Evolutionary conservation across 345 rosid genomes (phyloP).

Genomic region (Ricinus communis): DNA sequence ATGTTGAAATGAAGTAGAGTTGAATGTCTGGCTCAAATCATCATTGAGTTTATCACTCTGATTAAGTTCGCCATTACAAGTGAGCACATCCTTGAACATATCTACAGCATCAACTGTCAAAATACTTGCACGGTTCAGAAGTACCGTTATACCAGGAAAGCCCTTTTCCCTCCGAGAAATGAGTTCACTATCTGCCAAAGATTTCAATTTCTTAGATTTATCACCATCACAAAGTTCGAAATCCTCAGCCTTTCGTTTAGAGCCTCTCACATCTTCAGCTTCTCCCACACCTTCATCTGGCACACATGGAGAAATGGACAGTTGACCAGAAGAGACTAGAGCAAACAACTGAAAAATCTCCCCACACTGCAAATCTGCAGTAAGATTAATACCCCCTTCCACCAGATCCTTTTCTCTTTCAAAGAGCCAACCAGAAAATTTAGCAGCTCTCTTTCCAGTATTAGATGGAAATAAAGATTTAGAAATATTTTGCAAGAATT

Average conservation of each 20-base stretch:
- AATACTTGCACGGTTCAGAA: slow-evolving; percentile 47
- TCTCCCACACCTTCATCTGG: slow-evolving; percentile 96
- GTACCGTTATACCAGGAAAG: slow-evolving; percentile 78
- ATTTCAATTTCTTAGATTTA: slow-evolving; percentile 60
- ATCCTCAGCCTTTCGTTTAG: slow-evolving; percentile 67
- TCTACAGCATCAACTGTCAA: slow-evolving; percentile 45
- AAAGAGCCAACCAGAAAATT: slow-evolving; percentile 68
- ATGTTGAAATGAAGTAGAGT: slow-evolving; percentile 29
- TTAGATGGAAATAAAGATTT: slow-evolving; percentile 72
- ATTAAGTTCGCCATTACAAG: slow-evolving; percentile 23
- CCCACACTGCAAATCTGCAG: slow-evolving; percentile 85
- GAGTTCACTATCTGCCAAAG: slow-evolving; percentile 67
- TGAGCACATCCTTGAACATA: slow-evolving; percentile 46
- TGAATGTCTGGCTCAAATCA: slow-evolving; percentile 26
- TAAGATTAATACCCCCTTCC: slow-evolving; percentile 52
- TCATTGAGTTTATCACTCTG: slow-evolving; percentile 35
- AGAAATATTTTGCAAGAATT: slow-evolving; percentile 69
- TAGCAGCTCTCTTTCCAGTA: slow-evolving; percentile 80
- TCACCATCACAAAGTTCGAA: slow-evolving; percentile 47
- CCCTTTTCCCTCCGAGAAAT: slow-evolving; percentile 87
- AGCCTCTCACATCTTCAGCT: slow-evolving; percentile 75
- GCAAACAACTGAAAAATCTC: slow-evolving; percentile 75
- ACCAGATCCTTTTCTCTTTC: slow-evolving; percentile 59
- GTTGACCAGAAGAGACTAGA: slow-evolving; percentile 72
- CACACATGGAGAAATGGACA: slow-evolving; percentile 58